phyloP scores from a whole-genome alignment of 768 basidiomycete genomes.

The Clitopilus hobsonii region DNA sequence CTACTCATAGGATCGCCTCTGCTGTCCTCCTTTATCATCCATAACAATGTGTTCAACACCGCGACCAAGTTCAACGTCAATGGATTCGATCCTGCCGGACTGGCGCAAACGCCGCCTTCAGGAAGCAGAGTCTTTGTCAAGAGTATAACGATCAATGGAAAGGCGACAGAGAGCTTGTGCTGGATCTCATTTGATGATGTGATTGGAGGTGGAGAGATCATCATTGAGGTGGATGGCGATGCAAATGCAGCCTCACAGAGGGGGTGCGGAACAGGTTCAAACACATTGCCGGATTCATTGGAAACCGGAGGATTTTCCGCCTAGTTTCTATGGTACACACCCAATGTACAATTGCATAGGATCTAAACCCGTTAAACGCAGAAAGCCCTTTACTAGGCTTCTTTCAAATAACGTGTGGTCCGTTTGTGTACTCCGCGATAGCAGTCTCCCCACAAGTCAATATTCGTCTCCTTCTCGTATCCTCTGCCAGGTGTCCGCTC shows the following conservation, averaged over 20 bases:
- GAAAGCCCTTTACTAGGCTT: too few relatives aligned
- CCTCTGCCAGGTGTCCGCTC: too few relatives aligned
- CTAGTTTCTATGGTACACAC: background rate
- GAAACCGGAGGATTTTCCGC: slow-evolving; percentile 31
- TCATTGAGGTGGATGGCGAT: slow-evolving; percentile 38
- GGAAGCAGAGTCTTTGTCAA: slow-evolving; percentile 40
- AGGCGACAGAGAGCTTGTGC: slow-evolving; percentile 29
- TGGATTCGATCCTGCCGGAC: slow-evolving; percentile 33
- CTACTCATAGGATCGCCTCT: slow-evolving; percentile 45
- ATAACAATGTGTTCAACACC: slow-evolving; percentile 32
- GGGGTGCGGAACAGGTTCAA: slow-evolving; percentile 32
- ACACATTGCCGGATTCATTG: slow-evolving; percentile 33
- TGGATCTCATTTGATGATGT: slow-evolving; percentile 41
- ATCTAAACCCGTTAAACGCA: too few relatives aligned
- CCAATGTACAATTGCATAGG: too few relatives aligned
- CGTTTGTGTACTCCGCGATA: too few relatives aligned
- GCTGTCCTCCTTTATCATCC: slow-evolving; percentile 38
- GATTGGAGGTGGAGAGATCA: slow-evolving; percentile 37
- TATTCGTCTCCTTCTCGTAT: too few relatives aligned
- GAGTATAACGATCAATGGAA: slow-evolving; percentile 38
- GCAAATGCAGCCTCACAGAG: slow-evolving; percentile 24
- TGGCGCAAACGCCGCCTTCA: slow-evolving; percentile 30
- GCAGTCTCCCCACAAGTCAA: too few relatives aligned
- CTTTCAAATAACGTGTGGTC: too few relatives aligned
- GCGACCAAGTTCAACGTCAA: slow-evolving; percentile 35